Base-by-base conservation (phyloP, 176 grass and related monocot species). In the Carex pumila region DNA sequence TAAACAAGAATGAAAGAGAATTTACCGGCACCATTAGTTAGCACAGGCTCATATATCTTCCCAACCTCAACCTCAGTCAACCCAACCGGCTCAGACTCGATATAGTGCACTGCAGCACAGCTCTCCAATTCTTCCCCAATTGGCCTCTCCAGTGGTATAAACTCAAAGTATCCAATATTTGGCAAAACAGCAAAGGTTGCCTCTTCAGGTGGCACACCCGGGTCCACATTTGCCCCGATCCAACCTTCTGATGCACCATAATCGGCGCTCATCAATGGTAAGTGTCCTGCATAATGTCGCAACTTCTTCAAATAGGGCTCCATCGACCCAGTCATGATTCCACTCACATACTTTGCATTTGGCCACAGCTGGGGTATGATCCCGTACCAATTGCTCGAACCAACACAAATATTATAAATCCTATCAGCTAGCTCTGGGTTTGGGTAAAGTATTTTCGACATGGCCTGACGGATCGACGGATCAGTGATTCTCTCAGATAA, bases 261-360 rank as follows among this genome's bases (percentile, higher is more conserved):
- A 81, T 99, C 93, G 2, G 97, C 88, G 73, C 97, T 92, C 77
- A 99, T 90, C 45, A 99, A 87, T 12, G 97, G 91, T 19, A 99
- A 92, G 58, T 89, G 25, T 22, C 93, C 97, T 39, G 97, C 91
- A 76, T 99, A 99, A 87, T 99, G 97, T 32, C 97, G 87, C 25
- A 99, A 37, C 13, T 92, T 99, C 82, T 96, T 96, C 60, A 96
- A 83, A 83, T 99, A 99, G 7, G 97, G 97, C 84, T 99, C 97
- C 97, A 99, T 99, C 11, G 97, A 96, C 62, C 97, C 97, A 15
- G 97, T 99, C 97, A 99, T 94, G 34, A 99, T 96, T 11, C 97
- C 97, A 69, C 85, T 93, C 7, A 92, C 84, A 34, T 99, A 99
- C 81, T 94, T 96, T n/a, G 97, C 91, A 60, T 99, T 96, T 7